These are phyloP conservation scores for Waltiozyma sp. DNA, from an alignment of 1,139 yeast genomes.

Conservation along the genomic window DNA sequence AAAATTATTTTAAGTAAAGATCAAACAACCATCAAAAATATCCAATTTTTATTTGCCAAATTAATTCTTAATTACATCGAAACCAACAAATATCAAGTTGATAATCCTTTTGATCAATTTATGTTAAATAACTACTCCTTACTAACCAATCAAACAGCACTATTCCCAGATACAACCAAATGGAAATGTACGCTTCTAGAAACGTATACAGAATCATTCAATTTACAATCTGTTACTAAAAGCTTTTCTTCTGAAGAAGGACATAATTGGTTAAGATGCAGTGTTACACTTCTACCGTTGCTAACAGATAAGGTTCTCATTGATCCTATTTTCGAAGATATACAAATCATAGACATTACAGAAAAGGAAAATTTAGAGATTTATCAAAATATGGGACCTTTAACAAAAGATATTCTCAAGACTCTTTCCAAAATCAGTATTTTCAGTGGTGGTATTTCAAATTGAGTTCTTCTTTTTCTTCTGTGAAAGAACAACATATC, in stretches of 20 bases:
- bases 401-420: neutral
- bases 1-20: neutral
- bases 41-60: slow-evolving; percentile 11
- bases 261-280: slow-evolving; percentile 26
- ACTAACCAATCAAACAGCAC: slow-evolving; percentile 4
- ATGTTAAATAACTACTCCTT: slow-evolving; percentile 18
- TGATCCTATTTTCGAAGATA: slow-evolving; percentile 21
- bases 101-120: slow-evolving; percentile 21
- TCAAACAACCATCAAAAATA: neutral
- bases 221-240: slow-evolving; percentile 20
- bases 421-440: neutral
- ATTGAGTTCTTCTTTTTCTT: neutral
- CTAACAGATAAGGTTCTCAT: slow-evolving; percentile 23
- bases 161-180: neutral
- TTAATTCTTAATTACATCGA: slow-evolving; percentile 20
- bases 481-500: neutral
- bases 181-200: slow-evolving; percentile 2
- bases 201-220: slow-evolving; percentile 3
- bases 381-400: neutral
- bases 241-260: slow-evolving; percentile 19
- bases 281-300: slow-evolving; percentile 25
- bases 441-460: neutral
- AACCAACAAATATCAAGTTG: slow-evolving; percentile 11
- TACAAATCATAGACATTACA: neutral
- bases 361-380: neutral